phyloP scores from a whole-genome alignment of 2,329 filamentous ascomycete species.

The Talaromyces sp. region DNA sequence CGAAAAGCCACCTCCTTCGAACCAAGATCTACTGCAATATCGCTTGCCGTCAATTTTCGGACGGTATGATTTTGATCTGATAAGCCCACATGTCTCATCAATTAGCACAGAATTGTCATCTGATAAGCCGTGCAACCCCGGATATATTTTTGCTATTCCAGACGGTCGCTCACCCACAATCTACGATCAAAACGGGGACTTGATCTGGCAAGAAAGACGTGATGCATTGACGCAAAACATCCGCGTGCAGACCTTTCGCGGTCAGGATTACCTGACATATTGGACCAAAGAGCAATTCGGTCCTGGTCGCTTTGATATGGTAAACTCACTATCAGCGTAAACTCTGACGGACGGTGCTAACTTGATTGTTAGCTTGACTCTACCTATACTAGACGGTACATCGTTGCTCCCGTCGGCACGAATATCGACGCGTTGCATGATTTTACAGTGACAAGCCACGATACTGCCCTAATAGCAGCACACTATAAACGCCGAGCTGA shows the following conservation, averaged over 20 bases:
- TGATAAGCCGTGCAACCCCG: background rate
- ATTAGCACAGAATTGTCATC: background rate
- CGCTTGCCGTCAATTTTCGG: background rate
- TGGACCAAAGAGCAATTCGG: conserved; percentile 5
- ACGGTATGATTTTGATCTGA: background rate
- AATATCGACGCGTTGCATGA: conserved; percentile 41
- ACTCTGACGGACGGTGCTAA: background rate
- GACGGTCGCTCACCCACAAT: conserved; percentile 9
- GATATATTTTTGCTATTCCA: conserved; percentile 5
- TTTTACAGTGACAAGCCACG: conserved; percentile 42
- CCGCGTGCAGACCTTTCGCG: conserved; percentile 12
- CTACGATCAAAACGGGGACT: background rate
- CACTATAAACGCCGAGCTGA: conserved; percentile 40
- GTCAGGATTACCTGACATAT: conserved; percentile 17
- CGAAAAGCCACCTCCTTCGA: background rate
- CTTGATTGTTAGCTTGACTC: conserved; percentile 7
- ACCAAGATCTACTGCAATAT: background rate
- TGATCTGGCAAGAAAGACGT: conserved; percentile 6
- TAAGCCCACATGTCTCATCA: background rate
- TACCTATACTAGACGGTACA: conserved; percentile 11
- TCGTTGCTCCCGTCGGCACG: conserved; percentile 12
- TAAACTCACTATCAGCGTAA: background rate
- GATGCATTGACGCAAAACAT: conserved; percentile 6
- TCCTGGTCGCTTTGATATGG: conserved; percentile 12
- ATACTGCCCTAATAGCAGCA: conserved; percentile 43